Base-by-base conservation (phyloP, 805 yeast genomes). In the Priceomyces carsonii region DNA sequence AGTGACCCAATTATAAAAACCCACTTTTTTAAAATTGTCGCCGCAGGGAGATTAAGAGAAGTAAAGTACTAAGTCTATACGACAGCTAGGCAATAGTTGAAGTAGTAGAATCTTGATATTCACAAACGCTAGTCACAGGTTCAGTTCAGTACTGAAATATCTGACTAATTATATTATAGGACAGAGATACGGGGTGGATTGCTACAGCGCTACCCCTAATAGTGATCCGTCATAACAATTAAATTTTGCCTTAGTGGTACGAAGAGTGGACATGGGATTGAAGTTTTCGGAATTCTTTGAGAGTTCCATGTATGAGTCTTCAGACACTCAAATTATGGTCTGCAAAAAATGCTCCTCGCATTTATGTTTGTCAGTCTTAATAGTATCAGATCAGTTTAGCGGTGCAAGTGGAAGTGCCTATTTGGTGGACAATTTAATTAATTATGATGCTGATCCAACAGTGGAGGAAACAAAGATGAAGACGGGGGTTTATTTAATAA, bases 401-500 rank as follows among this genome's bases (percentile, higher is more conserved):
- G 73, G 73, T 5, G 54, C 59, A 33, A 55, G 63, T 8, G 73
- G 73, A 3, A 61, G 61, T 4, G 74, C 74, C 5, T 62, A 54
- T 33, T 47, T 68, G 27, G 74, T 68, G 14, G 70, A 66, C 28
- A 51, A 47, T 38, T 49, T 67, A 18, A 67, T 68, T 39, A 68
- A 68, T 40, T 51, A 49, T 36, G 50, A 45, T 29, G 43, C 53
- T 3, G 68, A 61, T 19, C 37, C 45, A 12, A 33, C 33, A 9
- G 50, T 56, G 14, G 55, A 54, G 27, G 66, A 66, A 39, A 55
- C 66, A 4, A 47, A 50, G 23, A 67, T 68, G 72, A 55, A 44
- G 9, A 68, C 73, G 10, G 74, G 74, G 9, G 44, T 40, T 10
- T 68, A 66, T 40, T 41, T 63, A 14, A 61, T 66, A 28, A 53